Conservation (phyloP, 1,139 yeast genomes). For the Eremothecium gossypii region DNA sequence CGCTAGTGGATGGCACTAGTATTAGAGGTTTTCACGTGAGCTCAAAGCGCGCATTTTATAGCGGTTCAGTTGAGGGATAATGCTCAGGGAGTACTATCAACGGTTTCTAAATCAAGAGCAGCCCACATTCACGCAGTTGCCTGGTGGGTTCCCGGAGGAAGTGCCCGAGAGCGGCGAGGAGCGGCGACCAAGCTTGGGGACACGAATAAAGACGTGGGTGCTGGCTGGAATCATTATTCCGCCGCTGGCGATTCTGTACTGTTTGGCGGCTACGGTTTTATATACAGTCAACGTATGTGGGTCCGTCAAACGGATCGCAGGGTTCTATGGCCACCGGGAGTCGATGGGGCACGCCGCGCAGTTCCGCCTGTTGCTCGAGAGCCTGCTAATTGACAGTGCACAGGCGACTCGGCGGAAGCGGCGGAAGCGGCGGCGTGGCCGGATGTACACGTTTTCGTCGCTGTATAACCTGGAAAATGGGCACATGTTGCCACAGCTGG, state of each 20-base stretch:
- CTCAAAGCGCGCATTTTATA: no score
- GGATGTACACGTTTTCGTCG: constrained; percentile 16
- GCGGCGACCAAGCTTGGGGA: background rate
- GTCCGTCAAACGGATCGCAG: constrained; percentile 17
- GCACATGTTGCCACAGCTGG: constrained; percentile 10
- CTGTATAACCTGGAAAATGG: constrained; percentile 21
- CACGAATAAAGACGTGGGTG: background rate
- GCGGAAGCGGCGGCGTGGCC: background rate
- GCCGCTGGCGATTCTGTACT: constrained; percentile 21
- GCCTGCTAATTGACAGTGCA: constrained; percentile 9
- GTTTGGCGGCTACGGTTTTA: constrained; percentile 11
- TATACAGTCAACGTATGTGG: constrained; percentile 12
- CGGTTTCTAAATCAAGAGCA: constrained; percentile 9
- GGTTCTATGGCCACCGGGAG: constrained; percentile 19
- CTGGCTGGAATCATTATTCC: constrained; percentile 8
- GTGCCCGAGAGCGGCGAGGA: constrained; percentile 3
- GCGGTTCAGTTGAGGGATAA: background rate
- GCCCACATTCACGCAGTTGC: constrained; percentile 12
- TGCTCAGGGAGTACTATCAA: constrained; percentile 13
- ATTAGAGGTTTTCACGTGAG: no score
- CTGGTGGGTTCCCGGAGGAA: constrained; percentile 12
- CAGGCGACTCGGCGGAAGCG: background rate
- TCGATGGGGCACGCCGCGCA: constrained; percentile 13
- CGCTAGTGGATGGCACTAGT: no score
- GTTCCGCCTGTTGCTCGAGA: constrained; percentile 14